A percentile compares a stretch with the other conserved stretches of the same genome.
Evolutionary conservation across 2,329 filamentous ascomycete genomes (phyloP).

Genomic region (Cryphonectria radicalis): DNA sequence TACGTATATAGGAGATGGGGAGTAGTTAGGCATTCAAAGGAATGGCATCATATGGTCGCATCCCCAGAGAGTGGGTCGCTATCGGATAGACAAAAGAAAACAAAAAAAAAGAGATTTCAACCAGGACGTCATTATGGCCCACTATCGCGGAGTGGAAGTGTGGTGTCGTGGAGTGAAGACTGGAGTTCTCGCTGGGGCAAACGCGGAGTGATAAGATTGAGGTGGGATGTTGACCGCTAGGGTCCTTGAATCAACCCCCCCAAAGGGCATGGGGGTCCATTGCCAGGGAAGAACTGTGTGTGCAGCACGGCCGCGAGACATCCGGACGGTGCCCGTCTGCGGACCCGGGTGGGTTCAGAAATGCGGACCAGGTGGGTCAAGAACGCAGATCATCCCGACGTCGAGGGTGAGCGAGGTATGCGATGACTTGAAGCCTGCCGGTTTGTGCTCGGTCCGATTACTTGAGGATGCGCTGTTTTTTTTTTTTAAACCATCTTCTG

Average conservation of each 20-base stretch:
- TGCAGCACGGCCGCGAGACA: constrained; percentile 15
- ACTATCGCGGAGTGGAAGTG: constrained; percentile 27
- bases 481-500: not conserved
- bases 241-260: not conserved
- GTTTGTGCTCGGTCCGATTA: constrained; percentile 8
- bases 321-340: constrained; percentile 29
- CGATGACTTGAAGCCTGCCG: not conserved
- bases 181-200: constrained; percentile 26
- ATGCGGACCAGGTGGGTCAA: constrained; percentile 17
- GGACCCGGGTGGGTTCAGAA: constrained; percentile 17
- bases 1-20: not conserved
- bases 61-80: constrained; percentile 22
- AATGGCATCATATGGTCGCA: constrained; percentile 19
- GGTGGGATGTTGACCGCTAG: constrained; percentile 21
- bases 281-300: not conserved
- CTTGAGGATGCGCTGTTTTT: not conserved
- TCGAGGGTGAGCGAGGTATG: not conserved
- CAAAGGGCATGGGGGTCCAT: not conserved
- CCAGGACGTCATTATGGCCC: constrained; percentile 28
- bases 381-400: constrained; percentile 25
- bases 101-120: constrained; percentile 27
- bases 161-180: constrained; percentile 27
- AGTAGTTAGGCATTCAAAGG: not conserved
- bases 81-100: constrained; percentile 26
- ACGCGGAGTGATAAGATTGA: constrained; percentile 29